Evolutionary conservation across 176 grass and related monocot species (phyloP).

Genomic region (Carex littledalei): DNA sequence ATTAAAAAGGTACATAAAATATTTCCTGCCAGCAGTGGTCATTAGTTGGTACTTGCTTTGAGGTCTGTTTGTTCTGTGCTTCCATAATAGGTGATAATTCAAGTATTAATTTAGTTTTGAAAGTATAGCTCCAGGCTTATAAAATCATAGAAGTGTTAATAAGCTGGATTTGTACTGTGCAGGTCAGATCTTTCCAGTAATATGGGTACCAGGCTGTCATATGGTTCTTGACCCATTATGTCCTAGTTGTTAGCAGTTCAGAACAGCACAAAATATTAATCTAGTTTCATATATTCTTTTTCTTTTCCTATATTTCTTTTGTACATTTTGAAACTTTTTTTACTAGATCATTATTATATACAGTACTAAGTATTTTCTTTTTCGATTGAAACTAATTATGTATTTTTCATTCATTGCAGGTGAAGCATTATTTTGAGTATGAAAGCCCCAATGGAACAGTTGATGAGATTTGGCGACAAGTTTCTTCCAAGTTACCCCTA

Average conservation of each 20-base stretch:
- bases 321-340: neutral
- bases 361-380: neutral
- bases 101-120: neutral
- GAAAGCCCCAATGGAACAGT: constrained; percentile 75
- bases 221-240: neutral
- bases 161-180: neutral
- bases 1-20: constrained; percentile 63
- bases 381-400: neutral
- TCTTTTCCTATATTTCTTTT: neutral
- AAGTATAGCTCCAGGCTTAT: neutral
- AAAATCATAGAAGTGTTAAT: neutral
- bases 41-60: neutral
- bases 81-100: neutral
- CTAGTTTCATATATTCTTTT: neutral
- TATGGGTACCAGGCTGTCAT: neutral
- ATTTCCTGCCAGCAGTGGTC: neutral
- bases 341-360: constrained; percentile 1
- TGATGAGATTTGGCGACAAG: constrained; percentile 89
- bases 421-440: constrained; percentile 82
- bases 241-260: neutral
- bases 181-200: neutral
- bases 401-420: constrained; percentile 33
- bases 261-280: neutral
- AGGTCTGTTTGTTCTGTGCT: neutral
- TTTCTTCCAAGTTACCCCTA: constrained; percentile 65